Base-by-base conservation (phyloP, 164 flowering plant genomes). In the Amborella trichopoda region DNA sequence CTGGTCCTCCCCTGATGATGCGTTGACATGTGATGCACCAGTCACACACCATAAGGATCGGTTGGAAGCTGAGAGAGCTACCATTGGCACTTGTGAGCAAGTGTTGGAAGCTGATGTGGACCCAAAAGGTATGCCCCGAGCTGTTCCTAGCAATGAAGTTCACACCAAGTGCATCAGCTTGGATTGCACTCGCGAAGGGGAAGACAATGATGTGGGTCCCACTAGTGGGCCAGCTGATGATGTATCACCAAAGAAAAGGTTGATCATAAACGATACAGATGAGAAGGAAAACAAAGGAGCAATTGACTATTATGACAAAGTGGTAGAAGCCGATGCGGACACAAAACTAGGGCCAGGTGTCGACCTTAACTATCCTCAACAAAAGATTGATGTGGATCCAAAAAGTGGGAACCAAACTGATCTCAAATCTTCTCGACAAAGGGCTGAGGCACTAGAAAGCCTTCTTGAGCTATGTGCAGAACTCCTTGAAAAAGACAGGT, bases 401-500 rank as follows among this genome's bases (percentile, higher is more conserved):
- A 26, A 42, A 12, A 59, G 48, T 14, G 50, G 58, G 49, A 28
- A 47, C 27, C 34, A 55, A 11, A 60, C 53, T 46, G 71, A 71
- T 2, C 47, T 45, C 8, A 60, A 80, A 34, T 53, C 62, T 20
- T 48, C 52, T 40, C 80, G 64, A 48, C 78, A 77, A 59, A 78
- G 95, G 51, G 90, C 95, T 3, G 78, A 77, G 59, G 99, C 96
- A 18, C 58, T 91, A 10, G 96, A 91, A 62, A 75, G 87, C 26
- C 62, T 91, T 55, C 86, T 91, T 9, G 99, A 91, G 72, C 55
- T 87, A 26, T 91, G 94, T 55, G 99, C 99, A 17, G 61, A 71
- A 42, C 68, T 91, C 44, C 81, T 83, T 12, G 65, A 81, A 45
- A 80, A 83, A 55, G 80, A 74, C 33, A 83, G 75, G 51, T 46